Conservation (phyloP, 2,329 filamentous ascomycete genomes). For the Trichoderma oligosporum region DNA sequence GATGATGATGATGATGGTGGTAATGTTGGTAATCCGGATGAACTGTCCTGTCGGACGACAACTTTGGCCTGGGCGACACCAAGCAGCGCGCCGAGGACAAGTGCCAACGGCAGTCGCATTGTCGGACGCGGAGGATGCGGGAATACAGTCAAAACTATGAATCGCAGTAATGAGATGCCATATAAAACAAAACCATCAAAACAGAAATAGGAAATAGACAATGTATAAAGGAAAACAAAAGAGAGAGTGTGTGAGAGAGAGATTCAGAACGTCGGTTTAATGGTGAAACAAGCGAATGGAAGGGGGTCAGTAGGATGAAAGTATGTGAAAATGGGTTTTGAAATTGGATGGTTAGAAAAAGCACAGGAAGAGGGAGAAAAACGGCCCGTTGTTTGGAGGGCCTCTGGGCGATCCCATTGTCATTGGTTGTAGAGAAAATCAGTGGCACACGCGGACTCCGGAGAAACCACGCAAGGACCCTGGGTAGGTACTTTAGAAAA, state of each 20-base stretch:
- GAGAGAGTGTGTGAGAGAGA: too few relatives aligned
- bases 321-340: conserved; percentile 2
- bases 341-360: neutral
- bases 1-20: neutral
- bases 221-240: neutral
- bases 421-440: conserved; percentile 4
- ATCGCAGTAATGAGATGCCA: neutral
- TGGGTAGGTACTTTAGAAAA: neutral
- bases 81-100: conserved; percentile 26
- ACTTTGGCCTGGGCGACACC: conserved; percentile 22
- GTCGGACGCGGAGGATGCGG: neutral
- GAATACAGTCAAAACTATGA: conserved; percentile 6
- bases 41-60: conserved; percentile 19
- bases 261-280: too few relatives aligned
- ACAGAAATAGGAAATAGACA: neutral
- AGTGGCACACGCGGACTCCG: conserved; percentile 16
- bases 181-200: neutral
- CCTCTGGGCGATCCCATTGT: neutral
- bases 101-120: conserved; percentile 25
- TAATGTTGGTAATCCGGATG: neutral
- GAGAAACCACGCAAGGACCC: conserved; percentile 6
- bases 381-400: conserved; percentile 7
- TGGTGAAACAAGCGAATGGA: conserved; percentile 19
- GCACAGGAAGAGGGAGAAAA: neutral
- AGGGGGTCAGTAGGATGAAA: conserved; percentile 11